Base-by-base conservation (phyloP, 2,329 filamentous ascomycete species). In the Fusarium praegraminearum region DNA sequence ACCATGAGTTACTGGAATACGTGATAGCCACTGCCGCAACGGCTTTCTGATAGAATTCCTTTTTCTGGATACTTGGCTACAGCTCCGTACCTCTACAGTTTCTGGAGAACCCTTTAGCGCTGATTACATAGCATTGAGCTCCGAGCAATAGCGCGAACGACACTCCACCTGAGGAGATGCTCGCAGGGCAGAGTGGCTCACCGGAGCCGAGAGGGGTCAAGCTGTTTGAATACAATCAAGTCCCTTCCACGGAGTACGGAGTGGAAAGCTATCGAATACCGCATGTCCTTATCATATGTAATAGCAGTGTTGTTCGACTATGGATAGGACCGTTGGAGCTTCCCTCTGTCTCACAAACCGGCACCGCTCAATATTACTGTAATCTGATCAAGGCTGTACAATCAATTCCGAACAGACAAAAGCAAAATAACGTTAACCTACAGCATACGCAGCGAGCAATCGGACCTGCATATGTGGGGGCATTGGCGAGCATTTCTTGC, bases 401-500 rank as follows among this genome's bases (percentile, higher is more conserved):
- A 55, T 51, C 12, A n/a, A 41, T 18, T 35, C 24, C 16, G 15
- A 20, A 28, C 10, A 40, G n/a, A 26, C 13, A 53, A 53, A 46
- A 59, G 53, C 53, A 61, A 60, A 33, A 59, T 52, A 57, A 50
- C 24, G 10, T 51, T 52, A 55, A 50, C 28, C n/a, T 51, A 24
- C 6, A 49, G 32, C 28, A 30, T 30, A n/a, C 26, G 12, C 35
- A 20, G n/a, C 28, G 30, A 30, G 38, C 40, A 26, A 59, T 65
- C 63, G 45, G 57, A 72, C 65, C 60, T 73, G 70, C 72, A 73
- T 74, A 59, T 62, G 56, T 47, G 69, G 67, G 67, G 53, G 44
- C 24, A 64, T 51, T 36, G 54, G 46, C 61, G 50, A 32, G 30
- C 52, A 65, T 59, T 38, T 46, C 51, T 46, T 69, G 59, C 61